phyloP scores from a whole-genome alignment of 2,329 filamentous ascomycete genomes.

The Byssochlamys sp. region DNA sequence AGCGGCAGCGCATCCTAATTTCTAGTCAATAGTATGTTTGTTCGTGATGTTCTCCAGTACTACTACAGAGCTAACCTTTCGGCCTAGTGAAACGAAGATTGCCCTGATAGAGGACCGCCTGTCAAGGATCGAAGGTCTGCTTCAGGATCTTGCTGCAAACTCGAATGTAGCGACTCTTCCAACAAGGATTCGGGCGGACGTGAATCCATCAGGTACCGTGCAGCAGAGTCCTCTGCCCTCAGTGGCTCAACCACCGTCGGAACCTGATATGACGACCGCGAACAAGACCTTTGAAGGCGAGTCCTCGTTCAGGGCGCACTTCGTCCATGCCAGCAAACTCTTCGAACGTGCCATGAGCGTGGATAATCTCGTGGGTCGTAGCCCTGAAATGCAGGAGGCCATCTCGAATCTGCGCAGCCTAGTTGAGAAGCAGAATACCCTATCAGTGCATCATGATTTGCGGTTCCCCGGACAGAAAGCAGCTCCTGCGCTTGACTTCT shows the following conservation, averaged over 20 bases:
- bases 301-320: constrained; percentile 41
- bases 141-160: constrained; percentile 27
- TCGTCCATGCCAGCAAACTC: constrained; percentile 37
- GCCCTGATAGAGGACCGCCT: constrained; percentile 44
- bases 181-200: neutral
- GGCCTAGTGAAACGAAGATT: constrained; percentile 43
- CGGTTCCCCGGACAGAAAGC: constrained; percentile 18
- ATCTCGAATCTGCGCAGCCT: constrained; percentile 30
- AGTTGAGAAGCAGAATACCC: constrained; percentile 27
- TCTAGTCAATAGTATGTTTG: constrained; percentile 34
- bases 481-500: constrained; percentile 18
- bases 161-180: constrained; percentile 7
- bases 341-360: constrained; percentile 33
- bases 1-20: constrained; percentile 31
- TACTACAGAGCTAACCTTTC: constrained; percentile 2
- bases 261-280: constrained; percentile 5
- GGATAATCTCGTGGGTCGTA: constrained; percentile 25
- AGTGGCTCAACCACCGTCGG: constrained; percentile 20
- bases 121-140: constrained; percentile 37
- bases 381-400: constrained; percentile 30
- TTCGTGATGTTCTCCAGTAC: neutral
- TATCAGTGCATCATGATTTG: constrained; percentile 15
- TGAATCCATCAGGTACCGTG: constrained; percentile 3
- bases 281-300: constrained; percentile 39
- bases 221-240: constrained; percentile 7